A percentile compares a stretch with the other conserved stretches of the same genome.
Evolutionary conservation across 331 rosid species (phyloP).

Genomic region (Arachis monticola): DNA sequence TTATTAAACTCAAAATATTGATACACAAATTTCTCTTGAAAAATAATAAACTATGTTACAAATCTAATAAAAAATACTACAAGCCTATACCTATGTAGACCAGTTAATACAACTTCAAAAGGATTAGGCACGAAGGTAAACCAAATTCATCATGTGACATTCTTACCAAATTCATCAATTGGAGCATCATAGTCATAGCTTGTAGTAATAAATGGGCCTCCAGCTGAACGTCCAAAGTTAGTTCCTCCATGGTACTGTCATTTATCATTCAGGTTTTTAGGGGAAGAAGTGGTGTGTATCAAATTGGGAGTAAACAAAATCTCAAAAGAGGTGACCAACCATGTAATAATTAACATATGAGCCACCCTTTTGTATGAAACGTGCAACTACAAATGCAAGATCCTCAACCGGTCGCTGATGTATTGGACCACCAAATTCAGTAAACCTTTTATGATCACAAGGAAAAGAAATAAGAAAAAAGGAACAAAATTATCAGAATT

Average conservation of each 20-base stretch:
- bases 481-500: slow-evolving; percentile 6
- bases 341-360: slow-evolving; percentile 83
- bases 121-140: too few relatives aligned
- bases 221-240: slow-evolving; percentile 92
- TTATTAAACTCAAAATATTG: too few relatives aligned
- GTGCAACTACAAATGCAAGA: slow-evolving; percentile 91
- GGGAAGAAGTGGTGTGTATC: not conserved
- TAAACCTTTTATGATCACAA: slow-evolving; percentile 57
- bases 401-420: slow-evolving; percentile 85
- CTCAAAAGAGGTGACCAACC: slow-evolving; percentile 57
- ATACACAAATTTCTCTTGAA: too few relatives aligned
- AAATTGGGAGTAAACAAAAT: not conserved
- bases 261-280: slow-evolving; percentile 24
- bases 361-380: slow-evolving; percentile 84
- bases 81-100: too few relatives aligned
- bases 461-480: not conserved
- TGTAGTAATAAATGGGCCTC: slow-evolving; percentile 91
- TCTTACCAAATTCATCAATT: slow-evolving; percentile 88
- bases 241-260: slow-evolving; percentile 95
- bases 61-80: too few relatives aligned
- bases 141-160: not conserved
- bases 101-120: too few relatives aligned
- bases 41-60: too few relatives aligned
- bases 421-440: slow-evolving; percentile 82
- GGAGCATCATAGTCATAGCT: slow-evolving; percentile 97